Conservation (phyloP, 495 filamentous ascomycete species). For the Ascobolus immersus region DNA sequence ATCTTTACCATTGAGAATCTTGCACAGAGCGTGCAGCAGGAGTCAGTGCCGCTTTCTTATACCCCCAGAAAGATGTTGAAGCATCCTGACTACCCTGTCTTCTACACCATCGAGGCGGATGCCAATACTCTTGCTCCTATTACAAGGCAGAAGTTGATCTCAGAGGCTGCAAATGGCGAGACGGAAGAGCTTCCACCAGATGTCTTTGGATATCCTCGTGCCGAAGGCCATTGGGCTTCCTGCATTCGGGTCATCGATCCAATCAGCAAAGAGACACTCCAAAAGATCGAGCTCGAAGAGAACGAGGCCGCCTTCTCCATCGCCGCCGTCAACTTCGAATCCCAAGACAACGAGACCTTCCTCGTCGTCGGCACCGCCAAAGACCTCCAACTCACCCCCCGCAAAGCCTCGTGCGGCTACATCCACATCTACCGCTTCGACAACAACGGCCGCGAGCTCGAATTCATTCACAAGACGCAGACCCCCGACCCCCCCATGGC, state of each 20-base stretch:
- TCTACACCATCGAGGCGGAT: conserved; percentile 83
- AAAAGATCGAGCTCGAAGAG: conserved; percentile 53
- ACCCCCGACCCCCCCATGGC: conserved; percentile 73
- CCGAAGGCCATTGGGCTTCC: conserved; percentile 70
- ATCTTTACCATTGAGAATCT: conserved; percentile 81
- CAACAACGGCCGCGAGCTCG: conserved; percentile 57
- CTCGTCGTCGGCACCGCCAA: conserved; percentile 82
- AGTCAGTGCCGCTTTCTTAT: conserved; percentile 67
- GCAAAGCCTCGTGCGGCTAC: conserved; percentile 48
- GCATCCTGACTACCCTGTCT: conserved; percentile 65
- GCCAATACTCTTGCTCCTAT: conserved; percentile 60
- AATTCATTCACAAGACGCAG: conserved; percentile 90
- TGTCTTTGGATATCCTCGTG: conserved; percentile 75
- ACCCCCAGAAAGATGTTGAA: conserved; percentile 70
- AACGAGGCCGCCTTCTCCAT: conserved; percentile 84
- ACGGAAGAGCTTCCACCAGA: conserved; percentile 35
- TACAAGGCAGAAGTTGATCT: conserved; percentile 42
- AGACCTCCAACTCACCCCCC: conserved; percentile 54
- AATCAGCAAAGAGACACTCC: conserved; percentile 43
- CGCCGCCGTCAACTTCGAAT: conserved; percentile 57
- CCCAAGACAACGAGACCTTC: conserved; percentile 71
- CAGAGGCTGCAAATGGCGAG: conserved; percentile 29
- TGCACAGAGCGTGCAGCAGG: conserved; percentile 62
- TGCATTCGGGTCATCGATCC: conserved; percentile 83
- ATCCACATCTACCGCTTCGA: conserved; percentile 86